Base-by-base conservation (phyloP, 805 yeast genomes). In the Myxozyma vanderwaltii region DNA sequence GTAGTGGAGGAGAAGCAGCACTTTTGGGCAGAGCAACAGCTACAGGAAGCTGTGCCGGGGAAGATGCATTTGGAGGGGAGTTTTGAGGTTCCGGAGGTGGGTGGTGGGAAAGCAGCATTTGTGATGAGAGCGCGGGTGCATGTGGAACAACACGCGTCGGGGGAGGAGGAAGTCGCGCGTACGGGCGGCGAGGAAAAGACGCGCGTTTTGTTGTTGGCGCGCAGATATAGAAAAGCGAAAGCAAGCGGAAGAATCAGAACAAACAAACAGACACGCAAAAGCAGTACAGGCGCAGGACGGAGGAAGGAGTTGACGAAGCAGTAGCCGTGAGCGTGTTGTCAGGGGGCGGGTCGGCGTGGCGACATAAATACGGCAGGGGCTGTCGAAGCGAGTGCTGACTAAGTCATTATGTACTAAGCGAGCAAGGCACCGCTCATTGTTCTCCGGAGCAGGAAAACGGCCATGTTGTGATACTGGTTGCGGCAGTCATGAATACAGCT, bases 131-230 rank as follows among this genome's bases (percentile, higher is more conserved):
- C 13, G 21, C 48, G 19, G 21, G 48, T n/a, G 35, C 48, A 44
- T 44, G 48, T 23, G 51, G 33, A 23, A 21, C n/a, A n/a, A n/a
- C 29, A 41, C 45, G 46, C 45, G 54, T 36, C 51, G 27, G 46
- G 26, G 54, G 35, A n/a, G 17, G 44, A 44, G 33, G 33, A 7
- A 7, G 33, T 29, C 33, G 33, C 33, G 33, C 33, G 33, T 29
- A 10, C 33, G 33, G 33, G 45, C 36, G 39, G 38, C 35, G 54
- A 27, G 8, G 54, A 23, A 17, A 31, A 38, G 38, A n/a, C n/a
- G n/a, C n/a, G n/a, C n/a, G n/a, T n/a, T n/a, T n/a, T n/a, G n/a
- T n/a, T n/a, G n/a, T n/a, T n/a, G n/a, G n/a, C n/a, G n/a, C n/a
- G n/a, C n/a, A n/a, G n/a, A n/a, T n/a, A n/a, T n/a, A n/a, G n/a